phyloP scores from a whole-genome alignment of 345 rosid genomes.

The Cardamine resedifolia region DNA sequence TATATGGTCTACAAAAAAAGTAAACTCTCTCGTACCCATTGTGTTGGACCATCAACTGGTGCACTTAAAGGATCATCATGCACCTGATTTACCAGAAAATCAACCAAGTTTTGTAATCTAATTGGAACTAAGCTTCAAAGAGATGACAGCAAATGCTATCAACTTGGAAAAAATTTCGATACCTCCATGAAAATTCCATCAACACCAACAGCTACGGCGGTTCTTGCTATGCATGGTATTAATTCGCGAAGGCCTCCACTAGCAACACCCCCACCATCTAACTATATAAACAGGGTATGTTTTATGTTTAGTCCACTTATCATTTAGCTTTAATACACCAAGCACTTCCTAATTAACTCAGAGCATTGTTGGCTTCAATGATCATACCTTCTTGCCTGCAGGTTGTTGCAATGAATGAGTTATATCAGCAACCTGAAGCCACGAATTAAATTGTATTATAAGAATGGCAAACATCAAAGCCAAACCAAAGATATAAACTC shows the following conservation, averaged over 20 bases:
- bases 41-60: slow-evolving; percentile 93
- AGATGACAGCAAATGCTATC: not conserved
- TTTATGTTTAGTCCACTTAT: slow-evolving; percentile 31
- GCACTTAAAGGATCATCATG: slow-evolving; percentile 87
- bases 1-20: not conserved
- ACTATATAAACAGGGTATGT: not conserved
- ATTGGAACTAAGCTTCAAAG: not conserved
- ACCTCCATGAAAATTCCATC: slow-evolving; percentile 99
- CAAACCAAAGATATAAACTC: slow-evolving; percentile 41
- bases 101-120: slow-evolving; percentile 20
- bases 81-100: slow-evolving; percentile 52
- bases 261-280: slow-evolving; percentile 96
- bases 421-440: slow-evolving; percentile 76
- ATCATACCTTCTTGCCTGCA: slow-evolving; percentile 52
- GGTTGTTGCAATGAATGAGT: slow-evolving; percentile 96
- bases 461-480: not conserved
- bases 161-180: not conserved
- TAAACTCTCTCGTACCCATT: slow-evolving; percentile 76
- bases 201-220: slow-evolving; percentile 92
- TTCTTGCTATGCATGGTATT: slow-evolving; percentile 95
- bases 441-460: slow-evolving; percentile 2
- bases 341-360: not conserved
- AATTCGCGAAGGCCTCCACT: slow-evolving; percentile 95
- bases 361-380: not conserved
- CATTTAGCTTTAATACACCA: not conserved